These are phyloP conservation scores for Solanum hybrid DNA, from an alignment of 305 asterid genomes.

Conservation along the genomic window DNA sequence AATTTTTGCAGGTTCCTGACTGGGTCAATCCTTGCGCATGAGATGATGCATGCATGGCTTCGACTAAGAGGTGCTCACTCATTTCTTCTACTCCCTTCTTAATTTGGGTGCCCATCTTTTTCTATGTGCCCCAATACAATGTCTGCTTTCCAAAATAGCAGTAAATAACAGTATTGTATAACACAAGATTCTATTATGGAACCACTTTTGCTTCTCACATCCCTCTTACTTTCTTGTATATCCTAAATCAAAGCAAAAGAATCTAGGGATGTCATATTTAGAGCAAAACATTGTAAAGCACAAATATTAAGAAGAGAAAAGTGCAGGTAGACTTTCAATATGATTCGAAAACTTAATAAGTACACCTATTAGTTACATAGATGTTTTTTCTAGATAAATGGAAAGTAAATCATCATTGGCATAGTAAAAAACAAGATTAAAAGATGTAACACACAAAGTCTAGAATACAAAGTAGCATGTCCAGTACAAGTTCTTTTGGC, in stretches of 20 bases:
- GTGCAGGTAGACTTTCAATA: not conserved
- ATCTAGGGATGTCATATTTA: not conserved
- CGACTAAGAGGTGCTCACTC: slow-evolving; percentile 26
- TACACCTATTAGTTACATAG: not conserved
- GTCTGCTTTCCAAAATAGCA: not conserved
- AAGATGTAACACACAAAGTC: not conserved
- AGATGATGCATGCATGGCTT: slow-evolving; percentile 54
- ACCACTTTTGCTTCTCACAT: not conserved
- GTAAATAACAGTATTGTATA: not conserved
- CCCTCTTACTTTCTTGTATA: not conserved
- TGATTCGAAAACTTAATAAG: not conserved
- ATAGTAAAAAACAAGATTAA: not conserved
- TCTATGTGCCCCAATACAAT: not conserved
- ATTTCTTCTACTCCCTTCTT: not conserved
- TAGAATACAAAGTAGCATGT: not conserved
- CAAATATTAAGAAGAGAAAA: not conserved
- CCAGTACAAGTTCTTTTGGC: not conserved
- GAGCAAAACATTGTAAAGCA: not conserved
- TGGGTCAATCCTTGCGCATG: slow-evolving; percentile 47
- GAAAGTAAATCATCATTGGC: not conserved
- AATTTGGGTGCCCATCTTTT: not conserved
- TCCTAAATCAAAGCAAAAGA: not conserved
- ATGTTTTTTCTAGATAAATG: not conserved
- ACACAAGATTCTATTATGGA: not conserved
- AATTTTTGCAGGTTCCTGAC: slow-evolving; percentile 29